phyloP scores from a whole-genome alignment of 2,329 filamentous ascomycete species.

The Botryotinia convoluta region DNA sequence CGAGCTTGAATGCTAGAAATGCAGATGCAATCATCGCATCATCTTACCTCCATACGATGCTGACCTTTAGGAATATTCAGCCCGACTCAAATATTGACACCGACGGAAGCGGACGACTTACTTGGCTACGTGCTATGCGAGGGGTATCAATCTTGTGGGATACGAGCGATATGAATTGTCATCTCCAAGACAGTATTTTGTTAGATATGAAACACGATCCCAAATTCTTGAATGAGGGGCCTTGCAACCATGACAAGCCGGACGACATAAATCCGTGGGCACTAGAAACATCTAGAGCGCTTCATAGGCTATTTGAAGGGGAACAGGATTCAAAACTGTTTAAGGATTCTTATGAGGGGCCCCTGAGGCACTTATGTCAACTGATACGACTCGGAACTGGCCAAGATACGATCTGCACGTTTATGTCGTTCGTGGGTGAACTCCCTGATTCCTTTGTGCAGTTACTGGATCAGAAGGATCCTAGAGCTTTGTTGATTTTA shows the following conservation, averaged over 20 bases:
- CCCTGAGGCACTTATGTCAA: conserved; percentile 5
- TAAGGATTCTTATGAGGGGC: neutral
- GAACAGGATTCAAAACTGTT: neutral
- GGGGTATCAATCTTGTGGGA: neutral
- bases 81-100: neutral
- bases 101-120: neutral
- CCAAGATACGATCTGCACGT: conserved; percentile 1
- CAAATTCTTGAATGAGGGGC: neutral
- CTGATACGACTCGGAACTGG: neutral
- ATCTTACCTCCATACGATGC: conserved; percentile 16
- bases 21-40: conserved; percentile 8
- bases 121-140: conserved; percentile 11
- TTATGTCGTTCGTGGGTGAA: conserved; percentile 17
- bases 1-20: neutral
- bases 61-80: conserved; percentile 18
- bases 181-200: neutral
- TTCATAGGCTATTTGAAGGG: neutral
- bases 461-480: conserved; percentile 11
- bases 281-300: neutral
- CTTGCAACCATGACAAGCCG: neutral
- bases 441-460: conserved; percentile 3
- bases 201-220: neutral
- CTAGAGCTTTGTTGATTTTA: conserved; percentile 17
- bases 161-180: neutral
- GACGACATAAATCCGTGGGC: neutral